These are phyloP conservation scores for Wickerhamomyces alni DNA, from an alignment of 805 yeast genomes.

Conservation along the genomic window DNA sequence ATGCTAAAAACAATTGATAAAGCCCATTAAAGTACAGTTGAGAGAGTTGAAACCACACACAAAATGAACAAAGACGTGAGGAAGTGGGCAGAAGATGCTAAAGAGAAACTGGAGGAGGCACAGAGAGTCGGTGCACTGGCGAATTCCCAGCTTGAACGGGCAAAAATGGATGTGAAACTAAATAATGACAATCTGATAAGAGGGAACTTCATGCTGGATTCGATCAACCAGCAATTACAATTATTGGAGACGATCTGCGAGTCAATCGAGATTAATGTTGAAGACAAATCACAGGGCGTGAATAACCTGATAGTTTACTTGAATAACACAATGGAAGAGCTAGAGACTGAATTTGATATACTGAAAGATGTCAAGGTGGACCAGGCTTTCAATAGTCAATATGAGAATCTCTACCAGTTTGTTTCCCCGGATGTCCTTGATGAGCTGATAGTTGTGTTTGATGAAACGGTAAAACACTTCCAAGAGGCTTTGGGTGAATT, in stretches of 20 bases:
- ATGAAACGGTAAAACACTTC: conserved; percentile 18
- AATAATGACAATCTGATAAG: conserved; percentile 38
- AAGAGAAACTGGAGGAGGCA: conserved; percentile 40
- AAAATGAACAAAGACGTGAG: conserved; percentile 8
- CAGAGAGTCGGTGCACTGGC: conserved; percentile 48
- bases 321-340: conserved; percentile 25
- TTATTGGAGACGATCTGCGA: conserved; percentile 29
- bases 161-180: conserved; percentile 30
- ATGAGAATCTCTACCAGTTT: conserved; percentile 36
- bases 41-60: too few relatives aligned
- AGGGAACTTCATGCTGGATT: conserved; percentile 37
- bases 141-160: conserved; percentile 31
- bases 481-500: conserved; percentile 18
- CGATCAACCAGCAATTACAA: conserved; percentile 42
- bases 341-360: conserved; percentile 26
- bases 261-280: conserved; percentile 26
- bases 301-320: conserved; percentile 19
- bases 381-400: conserved; percentile 20
- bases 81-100: conserved; percentile 41
- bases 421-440: conserved; percentile 35
- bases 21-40: too few relatives aligned
- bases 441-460: conserved; percentile 23
- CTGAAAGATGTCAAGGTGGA: conserved; percentile 34
- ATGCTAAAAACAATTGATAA: neutral
- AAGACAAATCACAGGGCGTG: conserved; percentile 20